A percentile compares a stretch with the other conserved stretches of the same genome.
phyloP scores from a whole-genome alignment of 2,329 filamentous ascomycete species.

The Curvularia eragrostidis region DNA sequence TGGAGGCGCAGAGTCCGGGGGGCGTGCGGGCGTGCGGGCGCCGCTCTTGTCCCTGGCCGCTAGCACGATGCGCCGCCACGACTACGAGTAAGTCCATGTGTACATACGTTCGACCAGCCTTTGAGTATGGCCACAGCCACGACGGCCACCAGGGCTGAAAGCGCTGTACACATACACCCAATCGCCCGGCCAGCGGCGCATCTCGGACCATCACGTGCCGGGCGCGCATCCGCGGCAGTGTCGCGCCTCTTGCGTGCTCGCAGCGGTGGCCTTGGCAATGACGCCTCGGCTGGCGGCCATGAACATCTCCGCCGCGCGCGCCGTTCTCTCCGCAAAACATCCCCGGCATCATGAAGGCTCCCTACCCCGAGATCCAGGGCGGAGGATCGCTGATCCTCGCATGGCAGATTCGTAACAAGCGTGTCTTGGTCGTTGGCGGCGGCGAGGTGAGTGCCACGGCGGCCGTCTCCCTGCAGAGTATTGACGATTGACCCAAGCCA shows the following conservation, averaged over 20 bases:
- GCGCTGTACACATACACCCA: not conserved
- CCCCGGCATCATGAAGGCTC: conserved; percentile 53
- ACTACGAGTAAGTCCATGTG: too few species aligned
- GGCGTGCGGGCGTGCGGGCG: not conserved
- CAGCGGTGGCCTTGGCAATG: conserved; percentile 20
- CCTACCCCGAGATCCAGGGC: conserved; percentile 82
- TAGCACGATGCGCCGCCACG: not conserved
- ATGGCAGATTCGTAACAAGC: conserved; percentile 91
- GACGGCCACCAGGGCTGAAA: not conserved
- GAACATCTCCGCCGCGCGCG: conserved; percentile 35
- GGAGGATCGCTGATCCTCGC: conserved; percentile 93
- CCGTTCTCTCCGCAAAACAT: conserved; percentile 26
- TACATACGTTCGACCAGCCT: too few species aligned
- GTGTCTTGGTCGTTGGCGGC: conserved; percentile 90
- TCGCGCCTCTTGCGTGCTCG: not conserved
- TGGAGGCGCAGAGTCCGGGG: not conserved
- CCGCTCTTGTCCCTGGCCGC: not conserved
- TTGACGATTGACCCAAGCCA: conserved; percentile 48
- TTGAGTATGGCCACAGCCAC: too few species aligned
- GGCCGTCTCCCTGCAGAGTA: conserved; percentile 11
- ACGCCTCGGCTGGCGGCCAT: conserved; percentile 14
- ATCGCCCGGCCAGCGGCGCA: not conserved
- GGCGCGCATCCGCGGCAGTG: not conserved
- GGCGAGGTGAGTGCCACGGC: conserved; percentile 73
- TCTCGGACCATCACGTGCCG: not conserved